Base-by-base conservation (phyloP, 345 rosid genomes). In the Excoecaria cochinchinensis region DNA sequence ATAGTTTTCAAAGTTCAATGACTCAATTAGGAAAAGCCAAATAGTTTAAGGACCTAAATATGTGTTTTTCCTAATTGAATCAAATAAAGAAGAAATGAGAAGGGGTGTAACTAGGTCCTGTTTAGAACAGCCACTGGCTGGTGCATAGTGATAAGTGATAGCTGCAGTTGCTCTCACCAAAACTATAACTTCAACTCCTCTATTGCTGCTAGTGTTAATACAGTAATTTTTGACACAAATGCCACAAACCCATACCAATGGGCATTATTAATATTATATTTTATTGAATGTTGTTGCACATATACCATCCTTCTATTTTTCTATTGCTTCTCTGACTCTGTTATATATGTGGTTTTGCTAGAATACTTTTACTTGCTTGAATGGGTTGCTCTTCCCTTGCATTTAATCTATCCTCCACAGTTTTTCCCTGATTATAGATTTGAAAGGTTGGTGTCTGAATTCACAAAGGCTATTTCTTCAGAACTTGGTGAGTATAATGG, bases 391-490 rank as follows among this genome's bases (percentile, higher is more conserved):
- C 21, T 57, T 21, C 42, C 67, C 46, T 38, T 3, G 17, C 48
- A n/a, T 19, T 63, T 76, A 25, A 60, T 56, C 74, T 77, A 66
- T 77, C 72, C n/a, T 81, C 74, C 0, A 53, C 89, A 93, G 97
- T 78, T 89, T 66, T 90, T 89, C 74, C 97, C 97, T 16, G 93
- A 92, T 78, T 94, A 90, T 84, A 86, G 93, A 80, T 94, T 92
- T 82, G 89, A 80, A 42, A 88, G 92, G 89, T 84, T 94, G 86
- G 89, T 94, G 55, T 71, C 87, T 77, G 97, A 92, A 80, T 94
- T 94, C 70, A 76, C 84, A 46, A 74, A 83, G 82, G 75, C 91
- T 65, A 81, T 92, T 76, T 85, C 94, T 69, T 71, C 76, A 78
- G 98, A 94, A 83, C 96, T 92, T 76, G 97, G 98, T 91, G 64